A percentile compares a stretch with the other conserved stretches of the same genome.
Evolutionary conservation across 169 alveolate species (phyloP).

Genomic region (Cryptosporidium baileyi): DNA sequence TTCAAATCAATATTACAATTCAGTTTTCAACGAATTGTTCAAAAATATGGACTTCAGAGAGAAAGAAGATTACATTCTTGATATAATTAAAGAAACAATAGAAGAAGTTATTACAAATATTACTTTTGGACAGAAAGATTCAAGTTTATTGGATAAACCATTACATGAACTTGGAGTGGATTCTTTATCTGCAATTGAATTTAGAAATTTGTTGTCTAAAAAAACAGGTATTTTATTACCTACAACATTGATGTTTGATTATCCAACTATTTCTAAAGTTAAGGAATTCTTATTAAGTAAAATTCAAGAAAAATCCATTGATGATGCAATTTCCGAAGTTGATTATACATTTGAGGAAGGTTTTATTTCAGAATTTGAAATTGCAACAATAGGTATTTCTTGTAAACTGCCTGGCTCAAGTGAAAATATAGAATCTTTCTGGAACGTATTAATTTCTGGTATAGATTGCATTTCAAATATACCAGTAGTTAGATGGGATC

Average conservation of each 20-base stretch:
- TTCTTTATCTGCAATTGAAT: slow-evolving; percentile 77
- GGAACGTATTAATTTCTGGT: slow-evolving; percentile 43
- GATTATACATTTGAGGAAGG: not conserved
- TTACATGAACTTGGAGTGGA: slow-evolving; percentile 72
- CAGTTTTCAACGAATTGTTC: not conserved
- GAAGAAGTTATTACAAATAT: not conserved
- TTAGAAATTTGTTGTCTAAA: slow-evolving; percentile 71
- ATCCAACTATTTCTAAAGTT: slow-evolving; percentile 61
- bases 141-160: slow-evolving; percentile 56
- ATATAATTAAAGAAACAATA: slow-evolving; percentile 28
- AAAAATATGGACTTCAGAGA: not conserved
- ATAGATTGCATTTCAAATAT: slow-evolving; percentile 36
- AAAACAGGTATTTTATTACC: slow-evolving; percentile 72
- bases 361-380: not conserved
- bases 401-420: slow-evolving; percentile 74
- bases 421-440: slow-evolving; percentile 54
- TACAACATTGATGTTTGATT: slow-evolving; percentile 74
- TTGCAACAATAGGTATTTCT: slow-evolving; percentile 73
- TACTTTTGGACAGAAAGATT: not conserved
- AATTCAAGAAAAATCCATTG: not conserved
- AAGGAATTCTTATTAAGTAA: not conserved
- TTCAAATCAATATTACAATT: not conserved
- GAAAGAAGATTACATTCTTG: not conserved
- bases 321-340: not conserved
- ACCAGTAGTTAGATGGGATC: slow-evolving; percentile 46